Conservation (phyloP, 2,329 filamentous ascomycete genomes). For the Chaetomiaceae sp. region DNA sequence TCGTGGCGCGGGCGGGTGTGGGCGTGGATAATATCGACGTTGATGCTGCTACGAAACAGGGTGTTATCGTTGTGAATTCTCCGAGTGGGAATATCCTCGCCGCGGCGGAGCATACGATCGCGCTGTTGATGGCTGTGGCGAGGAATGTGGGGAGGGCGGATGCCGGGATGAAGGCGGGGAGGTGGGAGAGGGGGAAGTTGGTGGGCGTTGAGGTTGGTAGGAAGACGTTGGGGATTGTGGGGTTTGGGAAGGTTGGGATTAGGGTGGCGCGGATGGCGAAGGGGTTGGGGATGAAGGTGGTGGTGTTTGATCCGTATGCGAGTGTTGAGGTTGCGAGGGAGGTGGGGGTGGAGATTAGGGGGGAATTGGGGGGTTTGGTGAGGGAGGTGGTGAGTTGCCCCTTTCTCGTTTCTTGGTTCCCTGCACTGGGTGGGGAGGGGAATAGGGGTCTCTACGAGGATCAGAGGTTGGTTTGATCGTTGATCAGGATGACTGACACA, state of each 20-base stretch:
- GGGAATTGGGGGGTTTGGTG: constrained; percentile 56
- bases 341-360: constrained; percentile 61
- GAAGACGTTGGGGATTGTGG: constrained; percentile 72
- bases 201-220: constrained; percentile 74
- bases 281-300: constrained; percentile 70
- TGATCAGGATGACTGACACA: not conserved
- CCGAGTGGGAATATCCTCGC: constrained; percentile 77
- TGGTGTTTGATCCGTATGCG: constrained; percentile 74
- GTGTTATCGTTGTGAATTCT: constrained; percentile 76
- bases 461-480: too few species aligned
- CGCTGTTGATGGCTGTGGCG: constrained; percentile 68
- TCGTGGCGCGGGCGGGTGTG: constrained; percentile 76
- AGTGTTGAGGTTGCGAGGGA: constrained; percentile 65
- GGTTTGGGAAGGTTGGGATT: constrained; percentile 77
- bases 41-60: constrained; percentile 63
- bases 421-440: not conserved
- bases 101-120: constrained; percentile 73
- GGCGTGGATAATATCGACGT: constrained; percentile 82
- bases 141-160: constrained; percentile 69
- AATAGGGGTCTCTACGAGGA: too few species aligned
- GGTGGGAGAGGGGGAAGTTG: constrained; percentile 70
- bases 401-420: not conserved
- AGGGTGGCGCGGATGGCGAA: constrained; percentile 76
- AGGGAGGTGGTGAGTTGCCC: constrained; percentile 42
- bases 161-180: constrained; percentile 63